A percentile compares a stretch with the other conserved stretches of the same genome.
Evolutionary conservation across 2,329 filamentous ascomycete species (phyloP).

Genomic region (Drechslerella coelobrocha): DNA sequence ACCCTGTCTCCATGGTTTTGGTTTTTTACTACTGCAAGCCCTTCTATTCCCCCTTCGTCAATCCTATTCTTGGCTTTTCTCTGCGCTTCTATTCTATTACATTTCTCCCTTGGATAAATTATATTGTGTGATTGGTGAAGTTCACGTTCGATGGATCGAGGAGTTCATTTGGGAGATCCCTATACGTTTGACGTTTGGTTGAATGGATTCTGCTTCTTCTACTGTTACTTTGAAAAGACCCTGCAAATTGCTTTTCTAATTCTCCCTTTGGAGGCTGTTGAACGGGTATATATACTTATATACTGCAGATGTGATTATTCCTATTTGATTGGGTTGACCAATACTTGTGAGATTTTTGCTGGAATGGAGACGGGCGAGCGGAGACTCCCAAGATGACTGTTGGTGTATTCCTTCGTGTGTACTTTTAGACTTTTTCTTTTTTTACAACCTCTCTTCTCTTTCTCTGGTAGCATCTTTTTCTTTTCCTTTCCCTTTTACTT

Average conservation of each 20-base stretch:
- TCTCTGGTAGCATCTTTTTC: slow-evolving; percentile 23
- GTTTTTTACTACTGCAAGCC: not conserved
- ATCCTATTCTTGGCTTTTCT: not conserved
- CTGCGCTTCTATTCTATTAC: not conserved
- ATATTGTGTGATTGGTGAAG: slow-evolving; percentile 25
- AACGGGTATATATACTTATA: no score
- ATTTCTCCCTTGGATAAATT: slow-evolving; percentile 6
- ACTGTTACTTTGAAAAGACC: not conserved
- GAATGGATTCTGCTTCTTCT: slow-evolving; percentile 30
- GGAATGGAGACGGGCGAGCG: no score
- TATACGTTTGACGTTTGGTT: slow-evolving; percentile 12
- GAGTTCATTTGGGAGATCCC: slow-evolving; percentile 40
- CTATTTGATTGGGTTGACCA: no score
- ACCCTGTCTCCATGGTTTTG: not conserved
- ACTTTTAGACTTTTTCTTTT: slow-evolving; percentile 41
- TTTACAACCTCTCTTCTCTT: slow-evolving; percentile 45
- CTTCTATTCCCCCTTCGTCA: not conserved
- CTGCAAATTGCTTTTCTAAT: not conserved
- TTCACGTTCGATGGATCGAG: slow-evolving; percentile 6
- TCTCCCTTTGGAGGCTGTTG: no score
- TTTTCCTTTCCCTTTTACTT: not conserved
- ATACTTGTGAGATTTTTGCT: no score
- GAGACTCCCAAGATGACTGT: not conserved
- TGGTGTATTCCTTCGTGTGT: slow-evolving; percentile 24
- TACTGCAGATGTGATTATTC: no score